phyloP scores from a whole-genome alignment of 441 rosid genomes.

The Pelargonium fulgidum region DNA sequence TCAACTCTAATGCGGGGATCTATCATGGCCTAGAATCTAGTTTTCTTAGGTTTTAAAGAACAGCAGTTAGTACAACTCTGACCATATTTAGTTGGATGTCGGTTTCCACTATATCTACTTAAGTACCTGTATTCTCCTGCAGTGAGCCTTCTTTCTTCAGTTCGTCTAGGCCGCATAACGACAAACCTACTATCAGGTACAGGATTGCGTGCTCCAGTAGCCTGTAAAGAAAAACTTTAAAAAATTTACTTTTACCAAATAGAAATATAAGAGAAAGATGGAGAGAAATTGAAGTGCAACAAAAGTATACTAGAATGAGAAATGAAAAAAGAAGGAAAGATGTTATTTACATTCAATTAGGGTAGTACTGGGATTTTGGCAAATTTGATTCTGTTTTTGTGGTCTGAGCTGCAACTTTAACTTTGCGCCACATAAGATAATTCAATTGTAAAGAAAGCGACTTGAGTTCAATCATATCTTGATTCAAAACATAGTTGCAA shows the following conservation, averaged over 20 bases:
- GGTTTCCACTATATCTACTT: background rate
- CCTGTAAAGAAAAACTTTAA: background rate
- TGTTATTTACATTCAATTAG: background rate
- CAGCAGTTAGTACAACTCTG: no score
- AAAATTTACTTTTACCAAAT: background rate
- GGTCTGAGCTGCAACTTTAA: background rate
- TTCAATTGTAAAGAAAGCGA: background rate
- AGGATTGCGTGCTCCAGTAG: background rate
- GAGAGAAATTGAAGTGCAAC: background rate
- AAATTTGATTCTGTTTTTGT: background rate
- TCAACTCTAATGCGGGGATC: background rate
- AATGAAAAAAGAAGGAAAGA: background rate
- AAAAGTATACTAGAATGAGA: background rate
- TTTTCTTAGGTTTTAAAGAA: no score
- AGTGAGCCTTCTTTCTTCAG: background rate
- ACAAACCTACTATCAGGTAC: background rate
- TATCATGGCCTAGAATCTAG: no score
- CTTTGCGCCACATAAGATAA: background rate
- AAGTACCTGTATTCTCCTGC: background rate
- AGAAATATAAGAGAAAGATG: background rate
- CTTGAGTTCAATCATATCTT: background rate
- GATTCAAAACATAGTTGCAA: background rate
- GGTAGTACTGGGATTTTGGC: background rate
- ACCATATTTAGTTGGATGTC: no score
- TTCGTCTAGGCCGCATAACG: background rate